Conservation (phyloP, 306 rosid genomes). For the Cicer yamashitae region DNA sequence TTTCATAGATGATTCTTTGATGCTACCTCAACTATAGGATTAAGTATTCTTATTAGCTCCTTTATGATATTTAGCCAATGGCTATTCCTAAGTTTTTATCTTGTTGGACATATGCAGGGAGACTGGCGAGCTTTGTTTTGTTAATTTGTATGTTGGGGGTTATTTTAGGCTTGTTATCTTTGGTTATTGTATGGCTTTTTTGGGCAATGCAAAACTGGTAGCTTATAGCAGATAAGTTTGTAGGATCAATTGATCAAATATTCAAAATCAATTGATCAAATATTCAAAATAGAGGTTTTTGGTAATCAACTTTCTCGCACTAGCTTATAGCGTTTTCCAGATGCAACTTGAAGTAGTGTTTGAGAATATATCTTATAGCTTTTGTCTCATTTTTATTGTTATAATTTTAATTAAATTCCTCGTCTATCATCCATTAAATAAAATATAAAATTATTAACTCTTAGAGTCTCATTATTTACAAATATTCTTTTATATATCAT, state of each 20-base stretch:
- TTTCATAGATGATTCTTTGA: slow-evolving; percentile 5
- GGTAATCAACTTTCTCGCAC: too few species aligned
- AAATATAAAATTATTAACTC: too few species aligned
- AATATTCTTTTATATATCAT: too few species aligned
- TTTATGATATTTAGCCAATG: background rate
- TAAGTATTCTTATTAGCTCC: background rate
- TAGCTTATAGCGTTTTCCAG: background rate
- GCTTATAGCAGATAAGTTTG: background rate
- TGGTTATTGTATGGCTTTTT: too few species aligned
- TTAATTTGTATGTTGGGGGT: background rate
- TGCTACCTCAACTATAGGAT: background rate
- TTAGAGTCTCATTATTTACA: too few species aligned
- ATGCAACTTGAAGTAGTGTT: too few species aligned
- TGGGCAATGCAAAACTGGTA: too few species aligned
- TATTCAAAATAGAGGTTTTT: too few species aligned
- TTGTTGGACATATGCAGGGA: slow-evolving; percentile 4
- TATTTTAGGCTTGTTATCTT: background rate
- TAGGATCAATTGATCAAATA: too few species aligned
- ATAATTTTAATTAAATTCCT: too few species aligned
- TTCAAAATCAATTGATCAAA: too few species aligned
- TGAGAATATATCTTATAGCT: background rate
- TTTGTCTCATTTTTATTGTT: background rate
- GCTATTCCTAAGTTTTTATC: background rate
- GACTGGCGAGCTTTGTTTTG: slow-evolving; percentile 6
- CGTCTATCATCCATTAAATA: too few species aligned